Evolutionary conservation across 306 rosid genomes (phyloP).

Genomic region (Vachellia collinsii): DNA sequence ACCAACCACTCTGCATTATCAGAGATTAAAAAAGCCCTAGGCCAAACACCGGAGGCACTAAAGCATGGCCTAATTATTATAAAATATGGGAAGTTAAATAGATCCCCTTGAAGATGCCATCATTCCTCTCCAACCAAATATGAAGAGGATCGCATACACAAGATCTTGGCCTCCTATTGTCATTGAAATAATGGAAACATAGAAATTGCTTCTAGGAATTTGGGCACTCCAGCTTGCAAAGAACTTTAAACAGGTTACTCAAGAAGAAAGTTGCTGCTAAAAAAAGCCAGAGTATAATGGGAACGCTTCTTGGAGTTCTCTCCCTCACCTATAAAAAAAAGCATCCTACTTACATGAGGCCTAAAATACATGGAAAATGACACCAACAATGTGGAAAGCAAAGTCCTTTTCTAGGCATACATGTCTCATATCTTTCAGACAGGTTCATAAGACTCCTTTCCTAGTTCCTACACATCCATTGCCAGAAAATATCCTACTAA

Average conservation of each 20-base stretch:
- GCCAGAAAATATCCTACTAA: slow-evolving; percentile 17
- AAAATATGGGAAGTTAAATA: background rate
- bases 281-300: background rate
- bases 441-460: slow-evolving; percentile 1
- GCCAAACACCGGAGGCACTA: background rate
- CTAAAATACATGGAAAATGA: background rate
- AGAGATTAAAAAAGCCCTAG: background rate
- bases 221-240: background rate
- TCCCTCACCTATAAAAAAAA: background rate
- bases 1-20: background rate
- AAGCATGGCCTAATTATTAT: background rate
- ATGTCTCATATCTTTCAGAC: background rate
- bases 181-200: background rate
- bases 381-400: background rate
- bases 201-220: background rate
- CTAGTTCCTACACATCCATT: slow-evolving; percentile 16
- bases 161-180: background rate
- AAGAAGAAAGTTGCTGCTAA: background rate
- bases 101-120: background rate
- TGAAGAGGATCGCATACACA: background rate
- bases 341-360: slow-evolving; percentile 8
- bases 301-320: background rate
- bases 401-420: background rate
- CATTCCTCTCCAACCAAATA: background rate
- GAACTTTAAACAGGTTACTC: slow-evolving; percentile 7